Percentiles rank a stretch among this genome's conserved stretches.
Conservation (phyloP, 768 basidiomycete genomes). For the Rhizopogon roseolus region DNA sequence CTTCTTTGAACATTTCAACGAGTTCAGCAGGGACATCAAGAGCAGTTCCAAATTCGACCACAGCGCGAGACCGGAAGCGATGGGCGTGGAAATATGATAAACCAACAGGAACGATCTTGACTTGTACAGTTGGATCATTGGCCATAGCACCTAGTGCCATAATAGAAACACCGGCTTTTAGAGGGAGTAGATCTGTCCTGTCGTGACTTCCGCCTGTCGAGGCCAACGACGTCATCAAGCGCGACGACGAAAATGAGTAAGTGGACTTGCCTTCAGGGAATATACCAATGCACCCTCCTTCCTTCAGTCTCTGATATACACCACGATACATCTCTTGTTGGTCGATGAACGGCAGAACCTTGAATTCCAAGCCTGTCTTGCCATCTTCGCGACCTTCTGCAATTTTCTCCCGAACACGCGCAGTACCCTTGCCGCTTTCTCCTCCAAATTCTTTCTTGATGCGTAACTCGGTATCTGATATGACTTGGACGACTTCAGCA, state of each 20-base stretch:
- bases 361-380: slow-evolving; percentile 67
- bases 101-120: slow-evolving; percentile 89
- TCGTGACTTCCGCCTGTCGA: slow-evolving; percentile 91
- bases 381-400: slow-evolving; percentile 55
- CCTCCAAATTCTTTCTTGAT: slow-evolving; percentile 86
- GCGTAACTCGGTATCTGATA: slow-evolving; percentile 82
- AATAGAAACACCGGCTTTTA: slow-evolving; percentile 96
- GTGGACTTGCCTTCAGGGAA: slow-evolving; percentile 87
- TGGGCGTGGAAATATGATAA: slow-evolving; percentile 72
- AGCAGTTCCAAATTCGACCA: slow-evolving; percentile 93
- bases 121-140: slow-evolving; percentile 75
- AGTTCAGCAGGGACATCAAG: slow-evolving; percentile 88
- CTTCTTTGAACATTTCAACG: slow-evolving; percentile 87
- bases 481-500: slow-evolving; percentile 82
- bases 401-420: slow-evolving; percentile 61
- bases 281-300: slow-evolving; percentile 91
- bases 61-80: slow-evolving; percentile 93
- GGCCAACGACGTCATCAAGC: not conserved
- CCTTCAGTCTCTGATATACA: slow-evolving; percentile 82
- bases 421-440: slow-evolving; percentile 70
- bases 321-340: slow-evolving; percentile 93
- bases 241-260: not conserved
- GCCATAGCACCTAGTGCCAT: slow-evolving; percentile 99
- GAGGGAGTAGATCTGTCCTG: slow-evolving; percentile 89
- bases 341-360: slow-evolving; percentile 83